These are phyloP conservation scores for Cenchrus fungigraminus DNA, from an alignment of 176 grass and related monocot species.

Conservation along the genomic window DNA sequence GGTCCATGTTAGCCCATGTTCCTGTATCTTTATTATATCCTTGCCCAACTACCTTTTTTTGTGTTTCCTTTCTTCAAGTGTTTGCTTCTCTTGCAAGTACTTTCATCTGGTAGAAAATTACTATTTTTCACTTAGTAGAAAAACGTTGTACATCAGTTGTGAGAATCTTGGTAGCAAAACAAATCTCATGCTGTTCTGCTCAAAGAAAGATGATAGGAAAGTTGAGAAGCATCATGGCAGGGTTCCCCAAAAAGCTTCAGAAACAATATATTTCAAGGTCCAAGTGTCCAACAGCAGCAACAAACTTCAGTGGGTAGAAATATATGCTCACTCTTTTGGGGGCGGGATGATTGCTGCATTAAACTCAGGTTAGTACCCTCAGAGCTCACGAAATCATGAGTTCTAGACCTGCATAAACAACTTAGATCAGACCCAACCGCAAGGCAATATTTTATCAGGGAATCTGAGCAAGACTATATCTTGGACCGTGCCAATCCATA, in stretches of 20 bases:
- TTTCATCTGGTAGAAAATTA: slow-evolving; percentile 16
- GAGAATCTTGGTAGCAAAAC: neutral
- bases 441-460: slow-evolving; percentile 24
- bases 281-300: neutral
- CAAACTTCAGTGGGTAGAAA: slow-evolving; percentile 38
- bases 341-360: slow-evolving; percentile 50
- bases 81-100: slow-evolving; percentile 49
- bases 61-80: neutral
- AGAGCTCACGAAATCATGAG: slow-evolving; percentile 46
- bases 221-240: slow-evolving; percentile 30
- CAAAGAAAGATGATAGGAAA: slow-evolving; percentile 14
- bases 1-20: slow-evolving; percentile 77
- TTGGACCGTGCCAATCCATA: slow-evolving; percentile 24
- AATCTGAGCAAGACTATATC: slow-evolving; percentile 28
- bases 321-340: slow-evolving; percentile 53
- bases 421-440: slow-evolving; percentile 33
- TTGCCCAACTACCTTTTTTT: slow-evolving; percentile 41
- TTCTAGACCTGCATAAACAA: slow-evolving; percentile 32
- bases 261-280: slow-evolving; percentile 32
- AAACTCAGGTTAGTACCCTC: slow-evolving; percentile 32
- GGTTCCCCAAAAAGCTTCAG: slow-evolving; percentile 32
- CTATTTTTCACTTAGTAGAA: neutral
- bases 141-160: slow-evolving; percentile 1
- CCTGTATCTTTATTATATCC: slow-evolving; percentile 55
- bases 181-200: neutral